Evolutionary conservation across 768 basidiomycete genomes (phyloP).

Genomic region (Boletus tylopilopsis): DNA sequence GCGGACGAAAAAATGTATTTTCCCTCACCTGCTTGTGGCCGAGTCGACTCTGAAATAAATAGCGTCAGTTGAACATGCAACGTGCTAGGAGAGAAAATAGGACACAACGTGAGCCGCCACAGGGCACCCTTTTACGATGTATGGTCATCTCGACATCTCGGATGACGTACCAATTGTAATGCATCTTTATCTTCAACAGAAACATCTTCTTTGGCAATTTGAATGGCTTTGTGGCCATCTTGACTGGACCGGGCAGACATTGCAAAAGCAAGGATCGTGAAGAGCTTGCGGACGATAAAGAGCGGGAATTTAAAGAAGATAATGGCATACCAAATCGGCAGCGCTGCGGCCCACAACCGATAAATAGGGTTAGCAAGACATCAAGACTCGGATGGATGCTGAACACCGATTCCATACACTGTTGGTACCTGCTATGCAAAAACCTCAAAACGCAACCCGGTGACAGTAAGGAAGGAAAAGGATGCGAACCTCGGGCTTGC

Average conservation of each 20-base stretch:
- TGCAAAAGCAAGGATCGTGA: background rate
- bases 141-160: constrained; percentile 28
- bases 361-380: too few species aligned
- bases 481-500: too few species aligned
- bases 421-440: too few species aligned
- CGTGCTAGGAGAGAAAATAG: constrained; percentile 37
- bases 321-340: too few species aligned
- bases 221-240: constrained; percentile 10
- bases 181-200: constrained; percentile 42
- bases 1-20: background rate
- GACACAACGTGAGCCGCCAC: constrained; percentile 51
- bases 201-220: constrained; percentile 24
- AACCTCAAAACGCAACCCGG: too few species aligned
- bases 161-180: constrained; percentile 49
- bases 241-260: constrained; percentile 24
- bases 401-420: too few species aligned
- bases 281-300: too few species aligned
- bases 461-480: too few species aligned
- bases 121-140: constrained; percentile 30
- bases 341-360: too few species aligned
- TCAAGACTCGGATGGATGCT: too few species aligned
- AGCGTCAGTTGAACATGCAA: constrained; percentile 49
- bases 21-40: constrained; percentile 72
- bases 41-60: constrained; percentile 52
- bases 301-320: background rate